These are phyloP conservation scores for Tirmania nivea DNA, from an alignment of 495 filamentous ascomycete genomes.

Conservation along the genomic window DNA sequence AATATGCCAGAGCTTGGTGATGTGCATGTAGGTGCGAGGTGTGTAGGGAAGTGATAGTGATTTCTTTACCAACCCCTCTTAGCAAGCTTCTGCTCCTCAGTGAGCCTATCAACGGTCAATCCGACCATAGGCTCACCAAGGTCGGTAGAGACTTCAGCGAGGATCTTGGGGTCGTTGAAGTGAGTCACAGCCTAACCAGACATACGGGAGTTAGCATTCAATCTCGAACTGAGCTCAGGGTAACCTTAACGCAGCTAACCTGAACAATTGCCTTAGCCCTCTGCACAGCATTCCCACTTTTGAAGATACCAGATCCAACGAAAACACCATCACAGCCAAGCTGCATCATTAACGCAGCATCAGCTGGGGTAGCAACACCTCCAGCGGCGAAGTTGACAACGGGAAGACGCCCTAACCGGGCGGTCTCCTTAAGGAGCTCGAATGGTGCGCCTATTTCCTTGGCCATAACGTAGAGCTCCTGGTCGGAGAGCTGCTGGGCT, in stretches of 20 bases:
- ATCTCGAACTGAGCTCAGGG: too few relatives aligned
- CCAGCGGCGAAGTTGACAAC: conserved; percentile 99
- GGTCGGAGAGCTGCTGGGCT: conserved; percentile 40
- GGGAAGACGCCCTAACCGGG: conserved; percentile 65
- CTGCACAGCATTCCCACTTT: conserved; percentile 69
- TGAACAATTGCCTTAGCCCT: conserved; percentile 73
- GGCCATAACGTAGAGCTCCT: conserved; percentile 52
- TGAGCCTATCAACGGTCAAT: conserved; percentile 56
- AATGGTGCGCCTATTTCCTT: conserved; percentile 60
- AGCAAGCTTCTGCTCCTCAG: conserved; percentile 58
- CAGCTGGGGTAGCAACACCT: conserved; percentile 84
- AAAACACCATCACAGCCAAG: conserved; percentile 95
- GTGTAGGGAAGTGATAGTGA: too few relatives aligned
- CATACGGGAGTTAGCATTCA: too few relatives aligned
- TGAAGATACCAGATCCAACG: conserved; percentile 93
- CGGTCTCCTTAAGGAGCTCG: conserved; percentile 62
- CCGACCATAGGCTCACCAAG: conserved; percentile 94
- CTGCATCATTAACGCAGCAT: conserved; percentile 98
- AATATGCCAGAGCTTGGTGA: too few relatives aligned
- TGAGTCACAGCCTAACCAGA: conserved; percentile 57
- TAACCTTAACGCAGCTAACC: background rate
- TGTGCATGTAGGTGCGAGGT: too few relatives aligned
- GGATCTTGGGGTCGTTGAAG: conserved; percentile 61
- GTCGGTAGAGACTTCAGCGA: conserved; percentile 70
- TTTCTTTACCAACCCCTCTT: conserved; percentile 57